These are phyloP conservation scores for Penicillium sp. DNA, from an alignment of 2,329 filamentous ascomycete genomes.

Conservation along the genomic window DNA sequence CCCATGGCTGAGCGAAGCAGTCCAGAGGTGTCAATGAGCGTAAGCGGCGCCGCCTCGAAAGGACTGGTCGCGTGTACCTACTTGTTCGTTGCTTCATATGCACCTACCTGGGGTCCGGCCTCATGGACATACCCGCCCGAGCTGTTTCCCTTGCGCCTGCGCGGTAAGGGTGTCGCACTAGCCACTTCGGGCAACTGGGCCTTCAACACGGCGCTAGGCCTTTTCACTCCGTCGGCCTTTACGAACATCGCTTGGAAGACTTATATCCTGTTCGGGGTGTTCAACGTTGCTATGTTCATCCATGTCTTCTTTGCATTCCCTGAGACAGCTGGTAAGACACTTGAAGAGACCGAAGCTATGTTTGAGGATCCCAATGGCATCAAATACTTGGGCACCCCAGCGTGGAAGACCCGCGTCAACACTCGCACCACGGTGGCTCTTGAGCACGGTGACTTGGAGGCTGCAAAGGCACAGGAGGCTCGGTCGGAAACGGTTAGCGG, in stretches of 20 bases:
- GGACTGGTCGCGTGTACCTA: conserved; percentile 29
- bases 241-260: conserved; percentile 18
- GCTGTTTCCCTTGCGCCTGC: conserved; percentile 46
- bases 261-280: conserved; percentile 42
- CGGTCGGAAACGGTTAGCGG: background rate
- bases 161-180: conserved; percentile 41
- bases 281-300: conserved; percentile 43
- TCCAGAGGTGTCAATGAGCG: conserved; percentile 17
- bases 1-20: conserved; percentile 1
- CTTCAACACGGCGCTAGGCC: conserved; percentile 49
- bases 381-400: conserved; percentile 29
- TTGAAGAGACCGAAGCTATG: conserved; percentile 30
- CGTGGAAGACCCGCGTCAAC: conserved; percentile 42
- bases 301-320: conserved; percentile 35
- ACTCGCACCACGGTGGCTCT: conserved; percentile 13
- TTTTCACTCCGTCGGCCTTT: conserved; percentile 47
- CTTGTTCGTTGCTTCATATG: conserved; percentile 27
- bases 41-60: conserved; percentile 20
- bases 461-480: conserved; percentile 4
- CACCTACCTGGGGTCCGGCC: conserved; percentile 29
- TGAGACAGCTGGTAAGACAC: conserved; percentile 30
- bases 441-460: conserved; percentile 23
- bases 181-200: conserved; percentile 47
- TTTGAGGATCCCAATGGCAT: conserved; percentile 24
- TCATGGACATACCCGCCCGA: conserved; percentile 47